A percentile compares a stretch with the other conserved stretches of the same genome.
These are phyloP conservation scores for Talaromyces rugulosus DNA, from an alignment of 2,329 filamentous ascomycete genomes.

Conservation along the genomic window DNA sequence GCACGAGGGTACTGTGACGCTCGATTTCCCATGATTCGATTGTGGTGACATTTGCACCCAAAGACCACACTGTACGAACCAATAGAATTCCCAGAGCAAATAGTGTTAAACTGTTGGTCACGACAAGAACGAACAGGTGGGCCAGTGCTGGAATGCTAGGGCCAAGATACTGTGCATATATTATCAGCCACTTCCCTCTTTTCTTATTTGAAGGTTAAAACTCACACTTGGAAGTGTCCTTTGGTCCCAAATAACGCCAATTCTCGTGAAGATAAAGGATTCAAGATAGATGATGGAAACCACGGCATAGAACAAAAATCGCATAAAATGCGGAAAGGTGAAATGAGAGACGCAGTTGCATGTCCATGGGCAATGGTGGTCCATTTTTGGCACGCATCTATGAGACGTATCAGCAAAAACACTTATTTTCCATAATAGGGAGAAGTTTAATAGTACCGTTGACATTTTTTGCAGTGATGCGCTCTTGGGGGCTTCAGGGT, in stretches of 20 bases:
- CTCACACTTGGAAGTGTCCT: slow-evolving; percentile 54
- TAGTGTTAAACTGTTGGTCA: slow-evolving; percentile 54
- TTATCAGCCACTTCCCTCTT: background rate
- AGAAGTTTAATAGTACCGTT: slow-evolving; percentile 41
- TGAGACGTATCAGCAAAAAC: background rate
- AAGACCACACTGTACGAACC: slow-evolving; percentile 51
- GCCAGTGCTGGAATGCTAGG: slow-evolving; percentile 50
- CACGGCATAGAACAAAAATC: slow-evolving; percentile 59
- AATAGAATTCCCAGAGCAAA: slow-evolving; percentile 54
- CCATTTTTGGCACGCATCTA: slow-evolving; percentile 62
- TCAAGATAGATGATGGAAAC: slow-evolving; percentile 55
- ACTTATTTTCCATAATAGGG: background rate
- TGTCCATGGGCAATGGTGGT: slow-evolving; percentile 66
- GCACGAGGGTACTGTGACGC: slow-evolving; percentile 43
- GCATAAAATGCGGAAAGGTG: slow-evolving; percentile 62
- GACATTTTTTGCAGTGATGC: slow-evolving; percentile 62
- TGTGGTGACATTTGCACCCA: slow-evolving; percentile 57
- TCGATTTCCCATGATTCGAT: slow-evolving; percentile 62
- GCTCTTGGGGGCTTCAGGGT: slow-evolving; percentile 58
- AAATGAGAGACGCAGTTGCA: slow-evolving; percentile 62
- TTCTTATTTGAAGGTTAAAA: background rate
- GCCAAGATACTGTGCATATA: slow-evolving; percentile 51
- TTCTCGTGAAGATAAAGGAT: slow-evolving; percentile 50
- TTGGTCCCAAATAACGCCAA: slow-evolving; percentile 51
- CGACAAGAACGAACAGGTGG: slow-evolving; percentile 52